These are phyloP conservation scores for Eremothecium gossypii DNA, from an alignment of 1,139 yeast species.

Conservation along the genomic window DNA sequence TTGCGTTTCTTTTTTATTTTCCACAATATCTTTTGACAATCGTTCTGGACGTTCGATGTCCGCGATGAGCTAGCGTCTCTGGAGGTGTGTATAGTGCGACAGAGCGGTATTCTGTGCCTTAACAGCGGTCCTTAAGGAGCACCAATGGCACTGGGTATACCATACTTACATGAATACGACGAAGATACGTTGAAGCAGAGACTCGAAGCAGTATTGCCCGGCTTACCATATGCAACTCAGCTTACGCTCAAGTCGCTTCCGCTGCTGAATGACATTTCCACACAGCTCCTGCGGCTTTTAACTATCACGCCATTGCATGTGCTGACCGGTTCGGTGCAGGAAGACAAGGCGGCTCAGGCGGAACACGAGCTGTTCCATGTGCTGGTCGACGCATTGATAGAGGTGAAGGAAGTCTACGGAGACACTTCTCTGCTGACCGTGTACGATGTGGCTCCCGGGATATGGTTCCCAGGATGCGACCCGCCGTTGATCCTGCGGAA, in stretches of 20 bases:
- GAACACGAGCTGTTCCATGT: constrained; percentile 70
- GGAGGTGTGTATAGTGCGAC: no score
- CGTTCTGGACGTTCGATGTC: no score
- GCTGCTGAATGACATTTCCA: constrained; percentile 25
- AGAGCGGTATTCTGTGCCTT: no score
- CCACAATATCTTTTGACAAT: no score
- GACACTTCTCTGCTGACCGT: constrained; percentile 57
- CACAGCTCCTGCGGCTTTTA: constrained; percentile 24
- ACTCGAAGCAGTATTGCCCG: constrained; percentile 5
- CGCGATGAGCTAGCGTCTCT: no score
- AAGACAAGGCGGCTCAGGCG: constrained; percentile 13
- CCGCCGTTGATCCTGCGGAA: constrained; percentile 51
- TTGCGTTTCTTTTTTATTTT: no score
- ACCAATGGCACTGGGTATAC: no score
- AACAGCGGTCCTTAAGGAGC: no score
- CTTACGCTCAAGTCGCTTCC: constrained; percentile 19
- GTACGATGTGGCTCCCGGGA: constrained; percentile 44
- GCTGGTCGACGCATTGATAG: constrained; percentile 65
- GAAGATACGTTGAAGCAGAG: constrained; percentile 1
- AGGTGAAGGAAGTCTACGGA: constrained; percentile 54
- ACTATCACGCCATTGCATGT: constrained; percentile 17
- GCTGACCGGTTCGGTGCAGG: constrained; percentile 2
- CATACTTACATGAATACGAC: background rate
- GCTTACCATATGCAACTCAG: constrained; percentile 21
- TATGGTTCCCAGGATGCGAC: constrained; percentile 55